Base-by-base conservation (phyloP, 176 grass and related monocot species). In the Oryza glumipatula region DNA sequence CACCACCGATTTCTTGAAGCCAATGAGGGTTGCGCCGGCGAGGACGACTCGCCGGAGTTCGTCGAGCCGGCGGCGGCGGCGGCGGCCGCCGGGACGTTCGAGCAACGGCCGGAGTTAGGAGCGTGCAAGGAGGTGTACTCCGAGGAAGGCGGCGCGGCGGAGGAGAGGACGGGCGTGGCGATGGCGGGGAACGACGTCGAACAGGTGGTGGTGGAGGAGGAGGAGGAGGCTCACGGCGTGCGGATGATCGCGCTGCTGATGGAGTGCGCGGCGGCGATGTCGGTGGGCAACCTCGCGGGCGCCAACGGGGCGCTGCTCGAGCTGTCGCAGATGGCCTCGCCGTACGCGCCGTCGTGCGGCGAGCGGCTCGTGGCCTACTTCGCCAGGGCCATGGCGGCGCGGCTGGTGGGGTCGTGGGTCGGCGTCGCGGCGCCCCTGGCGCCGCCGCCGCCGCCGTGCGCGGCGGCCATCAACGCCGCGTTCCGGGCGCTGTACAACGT, bases 311-410 rank as follows among this genome's bases (percentile, higher is more conserved):
- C 83, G 76, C 83, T 94, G 11, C 84, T 87, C 3, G 80, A 94
- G 84, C 86, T 94, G 5, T 77, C 89, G 6, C 89, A 94, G 61
- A 77, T 69, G 79, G 80, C 89, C 11, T 94, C 92, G 3, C 92
- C 92, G 5, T 94, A 91, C 67, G 56, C 86, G 5, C 2, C 89
- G 4, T 91, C 89, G 2, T 94, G 86, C 76, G 86, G 89, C 11
- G 92, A 94, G 84, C 80, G 92, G 2, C 83, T 94, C 24, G 89
- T 91, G 14, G 89, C 92, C 41, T 94, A 94, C 89, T 94, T 94
- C 86, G 38, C 84, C 43, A 49, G 26, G 65, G 89, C 84, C 67
- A 66, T 94, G 92, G 80, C 76, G 9, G 77, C 89, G 30, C 77
- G 89, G 73, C 51, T 91, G 48, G 63, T 89, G 76, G 84, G 79